Conservation (phyloP, 164 flowering plant genomes). For the Magnolia kwangsiensis region DNA sequence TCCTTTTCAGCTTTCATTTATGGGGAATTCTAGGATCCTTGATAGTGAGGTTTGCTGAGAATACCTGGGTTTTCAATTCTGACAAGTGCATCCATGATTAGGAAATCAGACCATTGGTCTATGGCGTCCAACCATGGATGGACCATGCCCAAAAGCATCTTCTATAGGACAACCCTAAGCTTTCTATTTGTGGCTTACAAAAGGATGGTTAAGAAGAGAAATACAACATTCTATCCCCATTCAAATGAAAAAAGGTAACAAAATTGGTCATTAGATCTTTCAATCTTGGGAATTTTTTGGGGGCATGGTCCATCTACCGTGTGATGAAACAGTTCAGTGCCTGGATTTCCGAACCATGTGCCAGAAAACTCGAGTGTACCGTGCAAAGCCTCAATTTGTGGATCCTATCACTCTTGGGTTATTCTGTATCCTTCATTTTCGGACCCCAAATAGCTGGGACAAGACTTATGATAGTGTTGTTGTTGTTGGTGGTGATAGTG, state of each 20-base stretch:
- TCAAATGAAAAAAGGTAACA: not conserved
- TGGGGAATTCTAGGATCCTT: not conserved
- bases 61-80: not conserved
- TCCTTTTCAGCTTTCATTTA: not conserved
- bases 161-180: not conserved
- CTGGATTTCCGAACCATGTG: too few relatives aligned
- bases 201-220: not conserved
- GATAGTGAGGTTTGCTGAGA: not conserved
- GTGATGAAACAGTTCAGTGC: too few relatives aligned
- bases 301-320: too few relatives aligned
- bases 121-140: not conserved
- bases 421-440: too few relatives aligned
- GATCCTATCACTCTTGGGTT: too few relatives aligned
- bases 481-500: too few relatives aligned
- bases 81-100: not conserved
- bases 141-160: not conserved
- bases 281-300: too few relatives aligned
- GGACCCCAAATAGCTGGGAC: too few relatives aligned
- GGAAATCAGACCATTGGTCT: not conserved
- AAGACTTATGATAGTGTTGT: too few relatives aligned
- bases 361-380: too few relatives aligned
- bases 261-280: too few relatives aligned
- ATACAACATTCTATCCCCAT: not conserved
- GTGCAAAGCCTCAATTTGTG: too few relatives aligned
- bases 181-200: not conserved